phyloP scores from a whole-genome alignment of 2,329 filamentous ascomycete genomes.

The Hymenoscyphus occultus region DNA sequence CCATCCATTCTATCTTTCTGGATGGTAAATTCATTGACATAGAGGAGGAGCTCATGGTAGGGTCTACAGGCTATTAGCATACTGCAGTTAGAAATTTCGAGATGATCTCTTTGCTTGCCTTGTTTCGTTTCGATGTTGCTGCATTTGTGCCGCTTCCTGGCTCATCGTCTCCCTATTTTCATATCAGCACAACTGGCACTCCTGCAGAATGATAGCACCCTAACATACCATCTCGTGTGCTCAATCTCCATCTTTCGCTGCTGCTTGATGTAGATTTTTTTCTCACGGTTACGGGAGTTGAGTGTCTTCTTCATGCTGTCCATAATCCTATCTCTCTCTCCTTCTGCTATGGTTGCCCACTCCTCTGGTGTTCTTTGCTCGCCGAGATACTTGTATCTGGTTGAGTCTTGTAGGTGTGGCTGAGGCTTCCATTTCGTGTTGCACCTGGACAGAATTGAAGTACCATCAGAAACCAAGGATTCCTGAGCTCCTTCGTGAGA shows the following conservation, averaged over 20 bases:
- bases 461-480: neutral
- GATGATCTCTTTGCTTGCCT: neutral
- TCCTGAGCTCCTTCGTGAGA: too few relatives aligned
- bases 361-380: neutral
- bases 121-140: neutral
- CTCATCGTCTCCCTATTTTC: neutral
- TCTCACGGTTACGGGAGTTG: too few relatives aligned
- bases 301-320: neutral
- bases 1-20: neutral
- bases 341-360: neutral
- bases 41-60: neutral
- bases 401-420: neutral
- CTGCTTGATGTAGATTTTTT: neutral
- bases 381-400: neutral
- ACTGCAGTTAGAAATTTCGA: neutral
- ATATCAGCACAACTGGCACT: neutral
- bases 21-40: neutral
- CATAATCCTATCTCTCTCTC: neutral
- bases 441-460: neutral
- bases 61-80: neutral
- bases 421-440: neutral
- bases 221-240: neutral
- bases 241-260: neutral
- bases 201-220: neutral
- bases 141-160: neutral